Evolutionary conservation across 176 grass and related monocot genomes (phyloP), one percentile per base, ranked within the genome.

Genomic region (Thalia dealbata): DNA sequence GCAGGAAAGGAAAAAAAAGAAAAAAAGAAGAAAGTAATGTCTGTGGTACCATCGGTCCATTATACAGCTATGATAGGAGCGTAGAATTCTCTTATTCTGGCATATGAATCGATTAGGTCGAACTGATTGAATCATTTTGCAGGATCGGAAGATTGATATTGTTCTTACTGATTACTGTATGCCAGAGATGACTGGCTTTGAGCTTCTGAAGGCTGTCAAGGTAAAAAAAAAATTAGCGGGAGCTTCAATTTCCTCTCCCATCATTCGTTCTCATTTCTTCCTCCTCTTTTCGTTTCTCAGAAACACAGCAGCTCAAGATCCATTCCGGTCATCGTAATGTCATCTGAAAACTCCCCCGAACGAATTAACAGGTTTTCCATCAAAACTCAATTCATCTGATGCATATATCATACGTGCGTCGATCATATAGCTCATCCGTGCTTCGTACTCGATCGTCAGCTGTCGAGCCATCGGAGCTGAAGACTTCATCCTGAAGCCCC

Each of bases 121-220:
- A 2, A 38, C 32, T 38, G 32, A 38, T 38, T 38, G 68, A 76
- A 24, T 30, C 21, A 52, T 77, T 65, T 21, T 72, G 59, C 91
- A 89, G 92, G 86, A 87, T 69, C 84, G 83, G 85, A 85, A 85
- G 60, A 80, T 96, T 65, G 89, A 96, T 75, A 89, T 96, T 69
- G 85, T 96, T 45, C 88, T 96, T 43, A 96, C 92, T 0, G 92
- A 96, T 81, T 96, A 96, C 42, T 96, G 84, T 73, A 96, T 96
- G 92, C 92, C 92, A 10, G 88, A 89, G 83, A 96, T 96, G 92
- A 91, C 86, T 38, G 92, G 92, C 14, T 91, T 91, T 43, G 92
- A 96, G 61, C 92, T 91, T 0, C 89, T 96, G 71, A 91, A 82
- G 52, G 88, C 82, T 59, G 77, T 96, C 89, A 96, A 96, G 92